These are phyloP conservation scores for Aureobasidium sp. DNA, from an alignment of 2,329 filamentous ascomycete genomes.

Conservation along the genomic window DNA sequence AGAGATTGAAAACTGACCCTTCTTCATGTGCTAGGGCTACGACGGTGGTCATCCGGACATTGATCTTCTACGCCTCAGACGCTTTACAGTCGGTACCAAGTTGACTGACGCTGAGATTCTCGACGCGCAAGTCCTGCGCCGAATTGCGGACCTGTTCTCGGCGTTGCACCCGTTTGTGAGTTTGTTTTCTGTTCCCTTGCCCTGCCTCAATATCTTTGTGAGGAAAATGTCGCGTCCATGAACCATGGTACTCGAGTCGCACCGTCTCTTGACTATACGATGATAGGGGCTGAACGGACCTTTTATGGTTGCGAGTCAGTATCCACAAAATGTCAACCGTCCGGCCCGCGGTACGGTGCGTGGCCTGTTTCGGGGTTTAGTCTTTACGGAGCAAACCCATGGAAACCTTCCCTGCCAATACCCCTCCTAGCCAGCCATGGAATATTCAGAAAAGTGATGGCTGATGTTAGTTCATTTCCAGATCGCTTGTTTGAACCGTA, in stretches of 20 bases:
- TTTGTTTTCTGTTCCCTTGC: conserved; percentile 19
- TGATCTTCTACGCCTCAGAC: conserved; percentile 68
- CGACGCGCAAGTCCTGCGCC: conserved; percentile 53
- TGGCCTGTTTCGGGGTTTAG: conserved; percentile 5
- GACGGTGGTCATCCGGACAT: conserved; percentile 68
- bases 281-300: background rate
- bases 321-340: background rate
- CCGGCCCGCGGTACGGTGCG: conserved; percentile 7
- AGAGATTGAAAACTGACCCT: conserved; percentile 6
- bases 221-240: background rate
- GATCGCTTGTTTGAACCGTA: conserved; percentile 43
- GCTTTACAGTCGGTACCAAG: conserved; percentile 63
- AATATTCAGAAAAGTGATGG: background rate
- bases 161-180: conserved; percentile 74
- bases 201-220: background rate
- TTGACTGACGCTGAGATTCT: conserved; percentile 59
- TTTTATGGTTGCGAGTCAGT: conserved; percentile 11
- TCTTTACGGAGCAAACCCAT: background rate
- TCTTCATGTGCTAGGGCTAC: conserved; percentile 53
- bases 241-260: conserved; percentile 9
- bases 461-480: conserved; percentile 19
- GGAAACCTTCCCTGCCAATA: background rate
- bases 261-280: conserved; percentile 1
- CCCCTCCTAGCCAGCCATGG: background rate
- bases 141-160: conserved; percentile 55